phyloP scores from a whole-genome alignment of 2,329 filamentous ascomycete genomes.

The Eutypella sp. region DNA sequence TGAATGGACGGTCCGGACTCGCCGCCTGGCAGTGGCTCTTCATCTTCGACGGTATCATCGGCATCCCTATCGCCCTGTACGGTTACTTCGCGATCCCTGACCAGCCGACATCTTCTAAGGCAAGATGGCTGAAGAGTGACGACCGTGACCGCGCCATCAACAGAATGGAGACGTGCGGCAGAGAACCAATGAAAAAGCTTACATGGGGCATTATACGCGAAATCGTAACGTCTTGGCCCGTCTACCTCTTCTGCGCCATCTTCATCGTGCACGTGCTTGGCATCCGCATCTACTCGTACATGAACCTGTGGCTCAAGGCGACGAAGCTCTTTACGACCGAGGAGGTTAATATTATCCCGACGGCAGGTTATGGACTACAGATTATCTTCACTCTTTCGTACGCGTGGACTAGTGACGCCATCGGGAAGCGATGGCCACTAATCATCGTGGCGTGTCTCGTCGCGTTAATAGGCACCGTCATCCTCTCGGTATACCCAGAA shows the following conservation, averaged over 20 bases:
- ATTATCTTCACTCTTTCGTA: constrained; percentile 48
- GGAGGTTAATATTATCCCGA: constrained; percentile 49
- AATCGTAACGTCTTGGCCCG: constrained; percentile 25
- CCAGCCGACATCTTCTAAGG: constrained; percentile 22
- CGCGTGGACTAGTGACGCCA: constrained; percentile 47
- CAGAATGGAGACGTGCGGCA: constrained; percentile 26
- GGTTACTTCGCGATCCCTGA: constrained; percentile 31
- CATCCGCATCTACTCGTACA: constrained; percentile 32
- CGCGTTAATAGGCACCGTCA: constrained; percentile 28
- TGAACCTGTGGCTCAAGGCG: constrained; percentile 29
- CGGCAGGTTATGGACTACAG: constrained; percentile 32
- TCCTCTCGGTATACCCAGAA: constrained; percentile 30
- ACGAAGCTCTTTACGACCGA: constrained; percentile 25
- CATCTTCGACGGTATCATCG: constrained; percentile 37
- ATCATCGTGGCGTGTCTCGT: constrained; percentile 43
- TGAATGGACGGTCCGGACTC: constrained; percentile 32
- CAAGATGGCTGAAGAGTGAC: constrained; percentile 21
- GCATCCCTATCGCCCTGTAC: constrained; percentile 25
- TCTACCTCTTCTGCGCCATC: constrained; percentile 29
- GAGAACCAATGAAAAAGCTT: constrained; percentile 26
- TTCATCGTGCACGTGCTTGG: constrained; percentile 30
- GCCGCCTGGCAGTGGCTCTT: constrained; percentile 43
- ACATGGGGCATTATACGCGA: constrained; percentile 22
- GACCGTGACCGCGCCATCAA: constrained; percentile 24
- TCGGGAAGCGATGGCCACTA: constrained; percentile 49